Evolutionary conservation across 2,329 filamentous ascomycete species (phyloP).

Genomic region (Sporothrix protearum): DNA sequence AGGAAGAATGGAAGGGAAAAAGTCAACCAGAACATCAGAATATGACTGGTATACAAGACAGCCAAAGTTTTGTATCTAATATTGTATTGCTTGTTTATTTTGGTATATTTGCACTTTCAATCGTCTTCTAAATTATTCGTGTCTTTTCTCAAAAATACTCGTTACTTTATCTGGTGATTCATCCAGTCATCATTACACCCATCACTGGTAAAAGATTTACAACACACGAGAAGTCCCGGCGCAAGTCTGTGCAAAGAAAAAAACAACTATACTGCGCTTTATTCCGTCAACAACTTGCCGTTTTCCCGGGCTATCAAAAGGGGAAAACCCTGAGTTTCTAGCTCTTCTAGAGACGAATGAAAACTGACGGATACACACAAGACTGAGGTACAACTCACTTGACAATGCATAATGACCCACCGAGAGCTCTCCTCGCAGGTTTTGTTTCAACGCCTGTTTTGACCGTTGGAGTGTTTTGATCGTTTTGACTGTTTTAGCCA

Average conservation of each 20-base stretch:
- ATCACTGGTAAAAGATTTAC: neutral
- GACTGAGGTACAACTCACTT: neutral
- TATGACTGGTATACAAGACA: neutral
- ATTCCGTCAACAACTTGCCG: conserved; percentile 1
- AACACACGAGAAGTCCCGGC: neutral
- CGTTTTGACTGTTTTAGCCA: neutral
- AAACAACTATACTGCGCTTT: neutral
- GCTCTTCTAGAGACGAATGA: neutral
- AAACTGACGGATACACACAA: too few relatives aligned
- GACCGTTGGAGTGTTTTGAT: neutral
- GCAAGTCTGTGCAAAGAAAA: neutral
- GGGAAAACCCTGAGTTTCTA: too few relatives aligned
- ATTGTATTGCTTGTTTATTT: neutral
- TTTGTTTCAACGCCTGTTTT: conserved; percentile 12
- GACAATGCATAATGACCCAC: conserved; percentile 7
- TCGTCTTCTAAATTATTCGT: neutral
- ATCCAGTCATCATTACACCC: neutral
- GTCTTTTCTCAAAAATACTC: neutral
- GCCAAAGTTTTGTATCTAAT: neutral
- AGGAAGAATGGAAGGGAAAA: neutral
- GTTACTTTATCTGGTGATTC: neutral
- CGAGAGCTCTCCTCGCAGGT: neutral
- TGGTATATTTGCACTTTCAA: neutral
- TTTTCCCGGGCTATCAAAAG: neutral
- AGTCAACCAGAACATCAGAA: neutral